These are phyloP conservation scores for Phaeosphaeriaceae sp. DNA, from an alignment of 2,329 filamentous ascomycete genomes.

Conservation along the genomic window DNA sequence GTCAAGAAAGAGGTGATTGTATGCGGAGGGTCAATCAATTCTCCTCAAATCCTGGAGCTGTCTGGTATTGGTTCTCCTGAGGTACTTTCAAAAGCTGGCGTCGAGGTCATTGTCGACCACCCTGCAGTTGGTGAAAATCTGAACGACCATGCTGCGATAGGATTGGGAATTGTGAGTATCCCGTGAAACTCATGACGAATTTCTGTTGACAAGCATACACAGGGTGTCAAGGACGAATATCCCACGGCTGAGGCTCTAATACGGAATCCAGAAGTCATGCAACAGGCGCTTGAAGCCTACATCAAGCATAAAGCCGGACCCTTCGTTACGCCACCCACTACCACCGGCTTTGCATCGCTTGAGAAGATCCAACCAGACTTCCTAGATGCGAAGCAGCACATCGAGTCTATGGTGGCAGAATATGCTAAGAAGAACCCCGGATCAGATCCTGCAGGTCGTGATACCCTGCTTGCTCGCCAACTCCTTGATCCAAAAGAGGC, in stretches of 20 bases:
- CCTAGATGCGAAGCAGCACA: slow-evolving; percentile 24
- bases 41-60: slow-evolving; percentile 41
- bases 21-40: slow-evolving; percentile 34
- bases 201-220: neutral
- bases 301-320: slow-evolving; percentile 35
- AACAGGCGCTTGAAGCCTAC: slow-evolving; percentile 39
- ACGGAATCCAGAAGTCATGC: slow-evolving; percentile 27
- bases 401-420: slow-evolving; percentile 23
- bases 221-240: slow-evolving; percentile 36
- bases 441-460: slow-evolving; percentile 32
- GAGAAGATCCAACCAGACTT: slow-evolving; percentile 27
- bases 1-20: slow-evolving; percentile 42
- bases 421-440: slow-evolving; percentile 25
- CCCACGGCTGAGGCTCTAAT: slow-evolving; percentile 34
- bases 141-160: slow-evolving; percentile 42
- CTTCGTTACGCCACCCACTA: slow-evolving; percentile 31
- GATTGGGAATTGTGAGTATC: slow-evolving; percentile 18
- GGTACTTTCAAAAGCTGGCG: slow-evolving; percentile 34
- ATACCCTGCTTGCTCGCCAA: slow-evolving; percentile 28
- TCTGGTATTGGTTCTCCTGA: slow-evolving; percentile 38
- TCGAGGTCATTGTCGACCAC: slow-evolving; percentile 37
- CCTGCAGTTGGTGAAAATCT: slow-evolving; percentile 45
- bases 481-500: slow-evolving; percentile 35
- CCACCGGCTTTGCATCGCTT: slow-evolving; percentile 33
- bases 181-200: neutral